These are phyloP conservation scores for Pseudoturritis turrita DNA, from an alignment of 345 rosid genomes.

Conservation along the genomic window DNA sequence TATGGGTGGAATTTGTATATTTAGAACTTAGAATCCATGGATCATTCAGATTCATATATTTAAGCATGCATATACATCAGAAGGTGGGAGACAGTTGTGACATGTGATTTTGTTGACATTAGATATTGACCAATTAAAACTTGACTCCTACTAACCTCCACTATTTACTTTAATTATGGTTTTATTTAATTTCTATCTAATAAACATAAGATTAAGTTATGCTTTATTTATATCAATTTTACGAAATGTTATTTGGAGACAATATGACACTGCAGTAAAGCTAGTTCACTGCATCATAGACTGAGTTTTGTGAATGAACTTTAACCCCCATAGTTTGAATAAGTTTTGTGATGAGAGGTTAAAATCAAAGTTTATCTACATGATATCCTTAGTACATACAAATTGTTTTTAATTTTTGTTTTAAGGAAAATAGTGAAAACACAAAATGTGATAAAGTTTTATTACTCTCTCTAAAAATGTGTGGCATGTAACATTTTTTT, in stretches of 20 bases:
- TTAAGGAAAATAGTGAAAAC: background rate
- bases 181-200: background rate
- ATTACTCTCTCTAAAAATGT: background rate
- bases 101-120: constrained; percentile 15
- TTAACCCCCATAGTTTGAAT: background rate
- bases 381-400: no score
- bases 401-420: no score
- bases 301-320: background rate
- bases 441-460: background rate
- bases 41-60: background rate
- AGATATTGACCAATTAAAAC: constrained; percentile 28
- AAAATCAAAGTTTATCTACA: background rate
- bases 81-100: constrained; percentile 39
- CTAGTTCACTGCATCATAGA: background rate
- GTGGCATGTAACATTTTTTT: background rate
- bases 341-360: background rate
- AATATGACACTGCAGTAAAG: background rate
- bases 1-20: constrained; percentile 7
- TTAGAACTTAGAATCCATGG: background rate
- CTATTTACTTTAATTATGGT: constrained; percentile 20
- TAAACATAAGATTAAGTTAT: background rate
- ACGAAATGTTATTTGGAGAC: background rate
- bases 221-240: background rate
- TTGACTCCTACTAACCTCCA: constrained; percentile 32
- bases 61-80: constrained; percentile 24